A percentile compares a stretch with the other conserved stretches of the same genome.
These are phyloP conservation scores for Austroboletus festivus DNA, from an alignment of 768 basidiomycete genomes.

Conservation along the genomic window DNA sequence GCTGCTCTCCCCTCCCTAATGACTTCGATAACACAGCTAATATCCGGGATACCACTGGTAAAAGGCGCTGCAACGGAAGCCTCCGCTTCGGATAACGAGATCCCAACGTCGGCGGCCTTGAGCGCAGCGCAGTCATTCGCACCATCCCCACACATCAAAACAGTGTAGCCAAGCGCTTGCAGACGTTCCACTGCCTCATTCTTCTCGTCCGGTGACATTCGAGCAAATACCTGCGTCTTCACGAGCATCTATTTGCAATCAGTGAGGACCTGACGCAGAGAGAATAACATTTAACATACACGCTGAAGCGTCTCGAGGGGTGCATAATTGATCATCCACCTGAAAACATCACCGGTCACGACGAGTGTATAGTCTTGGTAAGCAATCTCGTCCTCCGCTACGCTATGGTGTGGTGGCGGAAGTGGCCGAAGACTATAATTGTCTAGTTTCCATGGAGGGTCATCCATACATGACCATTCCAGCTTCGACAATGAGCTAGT, in stretches of 20 bases:
- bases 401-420: constrained; percentile 63
- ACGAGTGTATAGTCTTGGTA: constrained; percentile 89
- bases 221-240: constrained; percentile 92
- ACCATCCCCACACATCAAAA: constrained; percentile 98
- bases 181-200: constrained; percentile 96
- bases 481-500: constrained; percentile 56
- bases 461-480: constrained; percentile 92
- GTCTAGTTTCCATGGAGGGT: constrained; percentile 80
- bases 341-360: constrained; percentile 92
- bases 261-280: background rate
- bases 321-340: constrained; percentile 97
- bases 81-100: constrained; percentile 96
- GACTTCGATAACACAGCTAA: constrained; percentile 92
- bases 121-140: constrained; percentile 98
- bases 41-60: constrained; percentile 90
- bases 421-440: constrained; percentile 83
- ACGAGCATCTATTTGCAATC: constrained; percentile 80
- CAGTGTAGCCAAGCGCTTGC: constrained; percentile 90
- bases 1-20: constrained; percentile 96
- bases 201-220: constrained; percentile 99
- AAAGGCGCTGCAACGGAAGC: constrained; percentile 98
- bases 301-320: constrained; percentile 92
- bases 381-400: constrained; percentile 68
- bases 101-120: constrained; percentile 97
- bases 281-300: constrained; percentile 37